Evolutionary conservation across 2,329 filamentous ascomycete genomes (phyloP).

Genomic region (Fusarium ambrosium): DNA sequence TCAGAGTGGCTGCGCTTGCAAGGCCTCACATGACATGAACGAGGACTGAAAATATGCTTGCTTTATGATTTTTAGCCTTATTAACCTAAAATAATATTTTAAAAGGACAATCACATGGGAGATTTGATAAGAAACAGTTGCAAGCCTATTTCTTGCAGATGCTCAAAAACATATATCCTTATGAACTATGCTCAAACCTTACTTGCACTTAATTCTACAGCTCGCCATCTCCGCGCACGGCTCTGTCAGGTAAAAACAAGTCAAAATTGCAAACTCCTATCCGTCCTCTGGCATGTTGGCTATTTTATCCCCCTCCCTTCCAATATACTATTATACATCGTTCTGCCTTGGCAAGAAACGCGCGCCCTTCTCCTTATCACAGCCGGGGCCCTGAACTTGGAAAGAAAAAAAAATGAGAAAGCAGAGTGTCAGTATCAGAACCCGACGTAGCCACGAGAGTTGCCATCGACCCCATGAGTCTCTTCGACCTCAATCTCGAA

Average conservation of each 20-base stretch:
- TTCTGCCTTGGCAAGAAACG: constrained; percentile 25
- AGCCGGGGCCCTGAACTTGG: constrained; percentile 22
- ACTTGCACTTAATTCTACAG: neutral
- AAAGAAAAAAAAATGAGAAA: constrained; percentile 16
- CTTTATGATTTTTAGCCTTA: neutral
- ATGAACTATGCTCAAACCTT: neutral
- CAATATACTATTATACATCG: constrained; percentile 38
- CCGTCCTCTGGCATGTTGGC: constrained; percentile 30
- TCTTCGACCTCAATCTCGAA: constrained; percentile 47
- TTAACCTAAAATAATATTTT: neutral
- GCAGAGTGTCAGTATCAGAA: constrained; percentile 16
- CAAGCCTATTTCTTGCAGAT: neutral
- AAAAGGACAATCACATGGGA: neutral
- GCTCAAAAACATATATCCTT: neutral
- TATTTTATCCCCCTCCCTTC: constrained; percentile 29
- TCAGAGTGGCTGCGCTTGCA: neutral
- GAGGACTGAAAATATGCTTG: neutral
- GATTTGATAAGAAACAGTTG: neutral
- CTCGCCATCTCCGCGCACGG: neutral
- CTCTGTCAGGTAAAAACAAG: constrained; percentile 10
- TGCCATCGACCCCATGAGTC: constrained; percentile 31
- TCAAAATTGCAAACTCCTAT: constrained; percentile 44
- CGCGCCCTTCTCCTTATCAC: constrained; percentile 40
- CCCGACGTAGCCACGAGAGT: constrained; percentile 22
- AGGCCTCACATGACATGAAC: neutral